Conservation (phyloP, 345 rosid species). For the Excoecaria cochinchinensis region DNA sequence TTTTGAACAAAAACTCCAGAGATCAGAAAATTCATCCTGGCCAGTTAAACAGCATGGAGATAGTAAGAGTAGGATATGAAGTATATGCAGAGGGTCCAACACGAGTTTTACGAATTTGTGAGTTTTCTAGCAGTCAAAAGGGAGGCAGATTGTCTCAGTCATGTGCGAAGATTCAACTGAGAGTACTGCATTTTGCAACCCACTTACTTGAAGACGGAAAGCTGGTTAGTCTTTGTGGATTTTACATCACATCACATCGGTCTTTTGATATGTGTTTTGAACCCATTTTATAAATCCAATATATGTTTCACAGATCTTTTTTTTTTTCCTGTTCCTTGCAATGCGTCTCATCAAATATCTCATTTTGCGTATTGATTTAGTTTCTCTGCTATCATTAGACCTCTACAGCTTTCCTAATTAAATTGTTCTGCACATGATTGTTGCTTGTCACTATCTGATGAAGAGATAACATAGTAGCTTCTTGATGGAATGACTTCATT, state of each 20-base stretch:
- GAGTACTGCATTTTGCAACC: conserved; percentile 57
- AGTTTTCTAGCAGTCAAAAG: conserved; percentile 49
- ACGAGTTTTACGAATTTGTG: conserved; percentile 79
- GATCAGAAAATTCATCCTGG: conserved; percentile 39
- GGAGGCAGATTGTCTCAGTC: conserved; percentile 41
- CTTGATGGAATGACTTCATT: neutral
- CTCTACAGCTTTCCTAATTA: neutral
- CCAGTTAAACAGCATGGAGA: conserved; percentile 43
- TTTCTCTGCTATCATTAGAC: conserved; percentile 6
- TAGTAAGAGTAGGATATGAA: conserved; percentile 75
- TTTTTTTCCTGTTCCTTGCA: neutral
- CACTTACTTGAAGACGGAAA: conserved; percentile 73
- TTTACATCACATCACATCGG: neutral
- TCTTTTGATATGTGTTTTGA: neutral
- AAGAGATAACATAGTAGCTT: conserved; percentile 3
- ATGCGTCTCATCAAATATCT: neutral
- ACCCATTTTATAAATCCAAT: neutral
- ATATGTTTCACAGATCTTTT: neutral
- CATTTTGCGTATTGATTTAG: neutral
- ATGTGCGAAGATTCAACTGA: conserved; percentile 60
- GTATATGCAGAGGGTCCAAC: conserved; percentile 89
- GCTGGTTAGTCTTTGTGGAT: conserved; percentile 45
- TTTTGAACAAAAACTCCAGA: conserved; percentile 39
- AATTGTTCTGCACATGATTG: neutral
- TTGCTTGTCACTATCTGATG: neutral